A percentile compares a stretch with the other conserved stretches of the same genome.
phyloP scores from a whole-genome alignment of 2,329 filamentous ascomycete genomes.

The Lachnellula cervina region DNA sequence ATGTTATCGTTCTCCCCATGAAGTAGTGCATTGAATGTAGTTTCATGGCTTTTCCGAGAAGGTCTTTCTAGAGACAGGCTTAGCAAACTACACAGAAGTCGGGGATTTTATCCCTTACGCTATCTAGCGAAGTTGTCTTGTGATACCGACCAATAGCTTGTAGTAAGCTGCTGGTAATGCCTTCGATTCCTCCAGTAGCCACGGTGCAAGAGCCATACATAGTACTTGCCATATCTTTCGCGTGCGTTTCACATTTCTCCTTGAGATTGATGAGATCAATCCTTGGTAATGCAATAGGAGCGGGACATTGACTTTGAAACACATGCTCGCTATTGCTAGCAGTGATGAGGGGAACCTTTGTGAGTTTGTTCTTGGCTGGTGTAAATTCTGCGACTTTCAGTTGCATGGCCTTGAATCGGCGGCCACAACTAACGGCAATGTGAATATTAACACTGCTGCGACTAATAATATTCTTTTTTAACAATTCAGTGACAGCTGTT shows the following conservation, averaged over 20 bases:
- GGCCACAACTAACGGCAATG: conserved; percentile 3
- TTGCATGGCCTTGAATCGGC: neutral
- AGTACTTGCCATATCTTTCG: neutral
- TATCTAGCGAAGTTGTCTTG: neutral
- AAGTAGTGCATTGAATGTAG: conserved; percentile 6
- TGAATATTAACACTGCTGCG: conserved; percentile 1
- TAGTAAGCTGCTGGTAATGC: neutral
- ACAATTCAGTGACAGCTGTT: neutral
- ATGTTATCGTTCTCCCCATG: conserved; percentile 5
- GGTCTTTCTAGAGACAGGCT: neutral
- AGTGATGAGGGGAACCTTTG: neutral
- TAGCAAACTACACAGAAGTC: neutral
- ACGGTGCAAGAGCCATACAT: neutral
- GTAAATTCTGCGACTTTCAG: conserved; percentile 3
- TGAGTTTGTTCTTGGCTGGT: neutral
- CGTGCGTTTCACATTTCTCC: conserved; percentile 1
- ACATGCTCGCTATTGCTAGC: neutral
- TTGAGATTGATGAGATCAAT: neutral
- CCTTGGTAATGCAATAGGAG: neutral
- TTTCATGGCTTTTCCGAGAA: conserved; percentile 8
- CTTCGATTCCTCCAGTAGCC: neutral
- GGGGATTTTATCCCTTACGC: neutral
- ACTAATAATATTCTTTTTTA: neutral
- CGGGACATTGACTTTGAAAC: neutral
- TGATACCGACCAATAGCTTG: conserved; percentile 1